Base-by-base conservation (phyloP, 108 stramenopile genomes). In the Cyclotella baltica region DNA sequence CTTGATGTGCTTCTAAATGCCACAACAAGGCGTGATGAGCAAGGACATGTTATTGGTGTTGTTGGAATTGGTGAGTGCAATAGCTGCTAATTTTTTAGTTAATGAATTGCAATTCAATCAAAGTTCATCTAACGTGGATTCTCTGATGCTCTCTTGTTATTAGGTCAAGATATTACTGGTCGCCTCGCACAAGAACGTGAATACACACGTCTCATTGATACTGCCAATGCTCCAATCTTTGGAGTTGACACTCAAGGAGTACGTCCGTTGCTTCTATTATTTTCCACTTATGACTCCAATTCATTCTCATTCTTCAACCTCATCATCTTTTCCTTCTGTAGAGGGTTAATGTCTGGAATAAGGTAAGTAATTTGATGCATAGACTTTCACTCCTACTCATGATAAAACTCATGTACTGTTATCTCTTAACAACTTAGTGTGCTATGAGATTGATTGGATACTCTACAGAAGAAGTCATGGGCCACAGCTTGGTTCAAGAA, bases 381-480 rank as follows among this genome's bases (percentile, higher is more conserved):
- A n/a, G n/a, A n/a, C n/a, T n/a, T n/a, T n/a, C 46, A 13, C 53
- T 29, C 53, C 25, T 11, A 22, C 31, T 20, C 53, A 15, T n/a
- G n/a, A n/a, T n/a, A n/a, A n/a, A n/a, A n/a, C n/a, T n/a, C n/a
- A n/a, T n/a, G n/a, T n/a, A n/a, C n/a, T n/a, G n/a, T n/a, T n/a
- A n/a, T n/a, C n/a, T n/a, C n/a, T n/a, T n/a, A n/a, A n/a, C n/a
- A n/a, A n/a, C n/a, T n/a, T n/a, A n/a, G n/a, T 68, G 67, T 48
- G 67, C 78, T 19, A 46, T 13, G 23, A 75, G 81, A 66, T 79
- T 93, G 40, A 90, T 89, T 18, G 89, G 89, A 16, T 90, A 81
- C 73, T 71, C 78, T 13, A 88, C 87, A 35, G 87, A 88, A 35
- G 88, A 93, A 70, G 88, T 88, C 18, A 85, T 90, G 52, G 86